These are phyloP conservation scores for Chaetomium fimeti DNA, from an alignment of 495 filamentous ascomycete species.

Conservation along the genomic window DNA sequence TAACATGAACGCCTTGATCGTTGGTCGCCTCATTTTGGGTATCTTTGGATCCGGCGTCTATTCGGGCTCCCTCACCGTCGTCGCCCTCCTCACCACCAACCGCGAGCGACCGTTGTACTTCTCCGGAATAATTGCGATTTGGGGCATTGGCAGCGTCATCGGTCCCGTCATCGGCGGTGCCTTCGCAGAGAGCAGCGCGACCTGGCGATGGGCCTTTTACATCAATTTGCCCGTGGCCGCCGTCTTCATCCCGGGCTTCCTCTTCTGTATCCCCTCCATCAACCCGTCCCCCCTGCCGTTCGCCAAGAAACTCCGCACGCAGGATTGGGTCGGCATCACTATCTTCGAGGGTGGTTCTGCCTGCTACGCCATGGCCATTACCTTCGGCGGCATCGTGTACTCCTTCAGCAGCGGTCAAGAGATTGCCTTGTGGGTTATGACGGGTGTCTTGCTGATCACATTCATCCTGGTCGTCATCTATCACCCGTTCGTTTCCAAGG, in stretches of 20 bases:
- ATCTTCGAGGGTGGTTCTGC: conserved; percentile 42
- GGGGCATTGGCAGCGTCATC: conserved; percentile 44
- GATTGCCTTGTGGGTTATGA: conserved; percentile 53
- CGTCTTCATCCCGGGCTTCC: conserved; percentile 52
- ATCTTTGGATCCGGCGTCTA: conserved; percentile 46
- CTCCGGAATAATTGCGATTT: conserved; percentile 30
- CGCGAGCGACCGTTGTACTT: conserved; percentile 45
- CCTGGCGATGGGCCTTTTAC: conserved; percentile 56
- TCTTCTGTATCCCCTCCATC: conserved; percentile 54
- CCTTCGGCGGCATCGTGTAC: conserved; percentile 55
- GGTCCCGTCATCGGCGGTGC: conserved; percentile 50
- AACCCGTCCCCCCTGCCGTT: conserved; percentile 42
- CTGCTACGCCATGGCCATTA: conserved; percentile 49
- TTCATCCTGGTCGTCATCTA: conserved; percentile 49
- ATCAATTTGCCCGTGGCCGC: conserved; percentile 51
- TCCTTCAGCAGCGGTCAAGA: conserved; percentile 51
- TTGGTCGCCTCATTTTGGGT: conserved; percentile 58
- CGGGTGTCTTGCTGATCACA: conserved; percentile 39
- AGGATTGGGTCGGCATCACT: conserved; percentile 44
- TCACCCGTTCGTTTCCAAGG: conserved; percentile 41
- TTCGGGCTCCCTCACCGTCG: conserved; percentile 45
- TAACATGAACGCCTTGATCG: conserved; percentile 53
- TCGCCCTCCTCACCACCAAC: conserved; percentile 49
- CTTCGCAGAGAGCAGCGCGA: conserved; percentile 44
- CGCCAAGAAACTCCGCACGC: conserved; percentile 33